These are phyloP conservation scores for Aureoboletus auriporus DNA, from an alignment of 768 basidiomycete genomes.

Conservation along the genomic window DNA sequence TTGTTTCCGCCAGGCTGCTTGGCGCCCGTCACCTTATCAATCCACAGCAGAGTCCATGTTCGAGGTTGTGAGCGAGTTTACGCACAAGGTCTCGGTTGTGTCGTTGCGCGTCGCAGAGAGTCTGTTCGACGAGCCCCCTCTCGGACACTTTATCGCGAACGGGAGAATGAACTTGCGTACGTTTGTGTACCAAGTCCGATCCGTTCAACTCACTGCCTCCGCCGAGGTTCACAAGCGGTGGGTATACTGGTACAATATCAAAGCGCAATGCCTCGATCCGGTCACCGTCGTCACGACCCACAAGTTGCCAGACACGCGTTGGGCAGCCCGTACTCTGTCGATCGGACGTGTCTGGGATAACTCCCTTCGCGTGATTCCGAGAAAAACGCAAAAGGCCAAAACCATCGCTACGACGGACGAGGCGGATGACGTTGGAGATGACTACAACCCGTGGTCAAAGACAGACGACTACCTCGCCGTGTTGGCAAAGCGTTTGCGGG, in stretches of 20 bases:
- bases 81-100: constrained; percentile 13
- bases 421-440: constrained; percentile 1
- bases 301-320: constrained; percentile 3
- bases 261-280: constrained; percentile 16
- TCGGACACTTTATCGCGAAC: constrained; percentile 28
- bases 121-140: constrained; percentile 21
- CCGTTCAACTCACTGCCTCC: constrained; percentile 7
- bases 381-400: not conserved
- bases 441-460: constrained; percentile 17
- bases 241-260: constrained; percentile 16
- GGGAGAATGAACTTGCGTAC: constrained; percentile 26
- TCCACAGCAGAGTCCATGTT: too few species aligned
- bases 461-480: constrained; percentile 2
- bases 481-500: constrained; percentile 14
- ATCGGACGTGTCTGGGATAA: constrained; percentile 25
- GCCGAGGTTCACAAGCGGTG: constrained; percentile 8
- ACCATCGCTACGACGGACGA: not conserved
- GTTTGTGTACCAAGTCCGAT: constrained; percentile 21
- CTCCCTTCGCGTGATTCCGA: constrained; percentile 9
- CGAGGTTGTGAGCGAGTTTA: constrained; percentile 9
- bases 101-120: constrained; percentile 14
- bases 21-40: too few species aligned
- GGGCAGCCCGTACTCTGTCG: constrained; percentile 7
- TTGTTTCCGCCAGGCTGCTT: not conserved
- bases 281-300: constrained; percentile 12